phyloP scores from a whole-genome alignment of 1,284 basidiomycete genomes.

The Trichosporon asahii region DNA sequence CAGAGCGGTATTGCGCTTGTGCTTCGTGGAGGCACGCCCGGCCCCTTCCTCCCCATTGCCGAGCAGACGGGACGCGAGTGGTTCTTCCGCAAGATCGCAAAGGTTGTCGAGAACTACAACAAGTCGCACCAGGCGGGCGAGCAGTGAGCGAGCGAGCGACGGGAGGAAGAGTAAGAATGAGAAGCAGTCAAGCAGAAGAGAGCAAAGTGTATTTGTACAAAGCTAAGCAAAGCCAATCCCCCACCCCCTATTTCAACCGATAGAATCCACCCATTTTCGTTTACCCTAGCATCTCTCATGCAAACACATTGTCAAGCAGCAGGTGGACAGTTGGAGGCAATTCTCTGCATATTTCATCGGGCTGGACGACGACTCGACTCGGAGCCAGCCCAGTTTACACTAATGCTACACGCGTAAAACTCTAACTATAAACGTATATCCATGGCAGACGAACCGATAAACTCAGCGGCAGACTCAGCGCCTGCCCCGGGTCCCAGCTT shows the following conservation, averaged over 20 bases:
- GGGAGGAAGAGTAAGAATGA: too few relatives aligned
- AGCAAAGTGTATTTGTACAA: conserved; percentile 3
- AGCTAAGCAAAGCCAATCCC: too few relatives aligned
- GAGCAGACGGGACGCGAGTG: conserved; percentile 57
- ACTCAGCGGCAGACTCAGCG: not conserved
- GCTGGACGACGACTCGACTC: too few relatives aligned
- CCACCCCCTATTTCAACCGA: not conserved
- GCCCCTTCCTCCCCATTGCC: conserved; percentile 58
- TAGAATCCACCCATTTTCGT: not conserved
- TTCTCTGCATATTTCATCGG: not conserved
- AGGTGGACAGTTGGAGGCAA: not conserved
- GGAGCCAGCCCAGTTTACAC: too few relatives aligned
- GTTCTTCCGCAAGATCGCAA: conserved; percentile 59
- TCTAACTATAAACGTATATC: not conserved
- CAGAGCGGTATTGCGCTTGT: conserved; percentile 83
- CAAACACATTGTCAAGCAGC: not conserved
- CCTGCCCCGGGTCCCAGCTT: not conserved
- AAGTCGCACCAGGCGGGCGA: conserved; percentile 30
- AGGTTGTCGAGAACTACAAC: conserved; percentile 46
- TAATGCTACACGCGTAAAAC: conserved; percentile 19
- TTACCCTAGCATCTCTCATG: not conserved
- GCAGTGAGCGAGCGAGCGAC: conserved; percentile 24
- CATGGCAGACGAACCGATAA: not conserved
- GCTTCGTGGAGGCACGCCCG: conserved; percentile 56
- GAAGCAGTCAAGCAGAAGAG: too few relatives aligned